Base-by-base conservation (phyloP, 2,329 filamentous ascomycete genomes). In the Pezicula rhizophila region DNA sequence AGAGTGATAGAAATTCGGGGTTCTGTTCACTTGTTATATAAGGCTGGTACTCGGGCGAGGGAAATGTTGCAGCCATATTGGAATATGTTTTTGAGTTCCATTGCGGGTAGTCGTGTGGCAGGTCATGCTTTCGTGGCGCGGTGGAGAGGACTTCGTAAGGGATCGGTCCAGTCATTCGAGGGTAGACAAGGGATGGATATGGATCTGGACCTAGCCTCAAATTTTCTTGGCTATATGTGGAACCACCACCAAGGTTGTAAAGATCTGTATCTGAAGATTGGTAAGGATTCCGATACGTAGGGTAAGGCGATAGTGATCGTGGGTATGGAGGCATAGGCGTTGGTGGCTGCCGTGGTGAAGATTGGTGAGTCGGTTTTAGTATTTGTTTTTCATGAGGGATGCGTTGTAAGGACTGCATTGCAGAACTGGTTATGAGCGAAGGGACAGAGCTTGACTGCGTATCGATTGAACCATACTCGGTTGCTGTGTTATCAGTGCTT, bases 341-440 rank as follows among this genome's bases (percentile, higher is more conserved):
- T 25, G 20, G 41, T 12, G 34, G 46, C 31, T 34, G 45, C 12
- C 20, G 46, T 12, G 39, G 42, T 28, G 45, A n/a, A 12, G 52
- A 33, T 17, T 47, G 28, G 23, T 40, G 8, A n/a, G 18, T 33
- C 10, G 25, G 33, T 39, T 17, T 26, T 44, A 41, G 42, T 28
- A 45, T 33, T 14, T 15, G 41, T 18, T 35, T 17, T 2, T 47
- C 47, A 14, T 52, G 18, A 18, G 57, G 54, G 33, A 57, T 50
- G 33, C 38, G 52, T 34, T 59, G 55, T 1, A 61, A 46, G 2
- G 56, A 54, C 39, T 49, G 52, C 17, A 61, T 44, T 14, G 59
- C 58, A 15, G 52, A 54, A 23, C 50, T 50, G 10, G 42, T 42
- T 10, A 31, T 10, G 14, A 43, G 47, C 14, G 26, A 35, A 41